Conservation (phyloP, 768 basidiomycete genomes). For the Tricholoma flavovirens region DNA sequence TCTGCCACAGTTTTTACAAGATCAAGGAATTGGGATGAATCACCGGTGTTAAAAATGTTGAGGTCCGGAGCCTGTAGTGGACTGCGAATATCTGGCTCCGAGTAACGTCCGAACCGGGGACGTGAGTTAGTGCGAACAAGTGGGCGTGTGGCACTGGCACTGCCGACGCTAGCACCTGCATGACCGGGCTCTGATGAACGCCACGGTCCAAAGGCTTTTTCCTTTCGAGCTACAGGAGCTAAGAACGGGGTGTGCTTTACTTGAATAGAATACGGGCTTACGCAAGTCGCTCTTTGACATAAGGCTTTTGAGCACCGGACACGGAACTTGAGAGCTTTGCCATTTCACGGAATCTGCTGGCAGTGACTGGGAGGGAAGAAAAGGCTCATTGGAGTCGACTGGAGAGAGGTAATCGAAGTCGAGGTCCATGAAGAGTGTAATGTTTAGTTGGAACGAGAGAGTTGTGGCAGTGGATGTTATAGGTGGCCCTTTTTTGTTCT, state of each 20-base stretch:
- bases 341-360: constrained; percentile 22
- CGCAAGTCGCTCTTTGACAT: constrained; percentile 10
- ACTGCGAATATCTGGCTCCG: not conserved
- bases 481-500: not conserved
- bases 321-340: constrained; percentile 27
- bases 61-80: not conserved
- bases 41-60: constrained; percentile 1
- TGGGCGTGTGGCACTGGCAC: not conserved
- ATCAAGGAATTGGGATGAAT: constrained; percentile 24
- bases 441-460: not conserved
- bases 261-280: constrained; percentile 1
- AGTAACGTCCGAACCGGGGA: not conserved
- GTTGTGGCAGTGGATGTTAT: not conserved
- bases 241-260: not conserved
- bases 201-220: not conserved
- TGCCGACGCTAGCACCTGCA: not conserved
- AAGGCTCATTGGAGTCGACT: not conserved
- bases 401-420: not conserved
- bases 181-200: not conserved
- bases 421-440: not conserved
- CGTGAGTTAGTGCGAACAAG: constrained; percentile 3
- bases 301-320: constrained; percentile 23
- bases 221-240: not conserved
- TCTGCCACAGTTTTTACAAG: constrained; percentile 32
- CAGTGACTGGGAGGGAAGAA: not conserved